Percentiles rank a stretch among this genome's conserved stretches.
Evolutionary conservation across 805 yeast genomes (phyloP).

Genomic region (Yamadazyma philogaea): DNA sequence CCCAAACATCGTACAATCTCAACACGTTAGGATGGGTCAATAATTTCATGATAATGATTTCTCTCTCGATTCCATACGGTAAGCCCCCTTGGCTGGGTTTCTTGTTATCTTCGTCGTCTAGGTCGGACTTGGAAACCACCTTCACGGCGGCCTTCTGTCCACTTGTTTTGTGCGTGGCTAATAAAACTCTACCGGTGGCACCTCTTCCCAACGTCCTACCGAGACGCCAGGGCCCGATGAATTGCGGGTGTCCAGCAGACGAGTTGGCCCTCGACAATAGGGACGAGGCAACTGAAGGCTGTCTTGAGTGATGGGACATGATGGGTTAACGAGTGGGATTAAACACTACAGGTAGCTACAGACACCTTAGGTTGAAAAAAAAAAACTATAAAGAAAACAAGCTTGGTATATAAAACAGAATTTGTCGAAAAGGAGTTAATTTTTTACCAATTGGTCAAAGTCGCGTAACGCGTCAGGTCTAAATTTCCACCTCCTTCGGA

Average conservation of each 20-base stretch:
- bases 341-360: background rate
- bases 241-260: conserved; percentile 43
- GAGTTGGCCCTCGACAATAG: conserved; percentile 44
- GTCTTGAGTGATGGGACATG: conserved; percentile 50
- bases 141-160: conserved; percentile 83
- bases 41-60: conserved; percentile 94
- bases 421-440: conserved; percentile 18
- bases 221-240: conserved; percentile 78
- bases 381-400: conserved; percentile 3
- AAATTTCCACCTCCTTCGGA: conserved; percentile 10
- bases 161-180: conserved; percentile 65
- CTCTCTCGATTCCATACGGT: conserved; percentile 96
- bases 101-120: conserved; percentile 38
- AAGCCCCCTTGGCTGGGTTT: conserved; percentile 41
- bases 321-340: conserved; percentile 9
- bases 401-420: conserved; percentile 8
- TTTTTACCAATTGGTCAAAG: conserved; percentile 7
- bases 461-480: conserved; percentile 16
- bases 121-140: conserved; percentile 67
- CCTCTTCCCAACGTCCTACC: conserved; percentile 81
- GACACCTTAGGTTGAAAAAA: background rate
- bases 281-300: conserved; percentile 58
- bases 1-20: conserved; percentile 97
- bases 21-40: conserved; percentile 91
- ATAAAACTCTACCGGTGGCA: conserved; percentile 74